Percentiles rank a stretch among this genome's conserved stretches.
These are phyloP conservation scores for Termitomyces sp. DNA, from an alignment of 768 basidiomycete genomes.

Conservation along the genomic window DNA sequence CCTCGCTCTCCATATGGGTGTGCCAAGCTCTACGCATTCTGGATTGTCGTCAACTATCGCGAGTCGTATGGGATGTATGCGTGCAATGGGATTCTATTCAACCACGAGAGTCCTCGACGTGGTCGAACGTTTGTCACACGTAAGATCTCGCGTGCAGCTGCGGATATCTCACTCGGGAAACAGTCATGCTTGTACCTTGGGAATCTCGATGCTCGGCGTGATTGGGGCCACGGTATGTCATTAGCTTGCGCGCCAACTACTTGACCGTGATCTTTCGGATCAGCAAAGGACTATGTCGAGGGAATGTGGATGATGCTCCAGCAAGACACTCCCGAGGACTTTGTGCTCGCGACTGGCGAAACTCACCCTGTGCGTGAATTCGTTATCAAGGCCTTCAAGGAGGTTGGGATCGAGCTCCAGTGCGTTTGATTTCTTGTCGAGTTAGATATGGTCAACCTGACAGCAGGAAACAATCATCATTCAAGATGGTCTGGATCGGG, in stretches of 20 bases:
- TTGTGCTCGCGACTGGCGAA: conserved; percentile 93
- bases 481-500: conserved; percentile 72
- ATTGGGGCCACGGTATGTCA: conserved; percentile 90
- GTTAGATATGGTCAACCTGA: neutral
- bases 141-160: conserved; percentile 89
- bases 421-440: conserved; percentile 23
- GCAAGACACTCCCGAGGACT: conserved; percentile 78
- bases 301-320: conserved; percentile 99
- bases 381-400: conserved; percentile 79
- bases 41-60: conserved; percentile 89
- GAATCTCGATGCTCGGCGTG: conserved; percentile 90
- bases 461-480: neutral
- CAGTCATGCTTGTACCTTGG: conserved; percentile 89
- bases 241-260: neutral
- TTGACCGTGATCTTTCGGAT: conserved; percentile 4
- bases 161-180: conserved; percentile 88
- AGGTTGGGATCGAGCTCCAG: conserved; percentile 63
- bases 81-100: conserved; percentile 96
- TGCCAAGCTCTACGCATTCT: conserved; percentile 90
- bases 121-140: conserved; percentile 95
- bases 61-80: conserved; percentile 97
- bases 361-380: conserved; percentile 93
- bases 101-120: conserved; percentile 93
- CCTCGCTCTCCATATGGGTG: conserved; percentile 97
- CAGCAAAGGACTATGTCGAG: conserved; percentile 88